These are phyloP conservation scores for Peziza echinospora DNA, from an alignment of 495 filamentous ascomycete genomes.

Conservation along the genomic window DNA sequence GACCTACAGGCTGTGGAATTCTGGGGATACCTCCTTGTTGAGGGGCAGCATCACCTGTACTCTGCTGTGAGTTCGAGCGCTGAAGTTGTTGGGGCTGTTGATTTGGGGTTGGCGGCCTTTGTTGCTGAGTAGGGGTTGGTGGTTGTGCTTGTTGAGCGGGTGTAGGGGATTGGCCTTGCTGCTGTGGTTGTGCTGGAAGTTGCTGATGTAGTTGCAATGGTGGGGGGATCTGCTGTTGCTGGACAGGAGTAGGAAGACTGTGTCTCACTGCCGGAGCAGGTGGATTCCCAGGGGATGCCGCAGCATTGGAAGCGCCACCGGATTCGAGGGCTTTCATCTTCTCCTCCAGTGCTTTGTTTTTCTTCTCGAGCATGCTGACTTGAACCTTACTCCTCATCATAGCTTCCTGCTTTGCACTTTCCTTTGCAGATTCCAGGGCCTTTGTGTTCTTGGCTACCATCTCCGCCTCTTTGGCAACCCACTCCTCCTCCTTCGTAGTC, in stretches of 20 bases:
- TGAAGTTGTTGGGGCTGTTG: background rate
- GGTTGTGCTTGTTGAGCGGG: background rate
- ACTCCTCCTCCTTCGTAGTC: slow-evolving; percentile 18
- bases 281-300: too few relatives aligned
- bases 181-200: background rate
- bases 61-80: background rate
- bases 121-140: background rate
- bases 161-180: background rate
- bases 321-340: slow-evolving; percentile 60
- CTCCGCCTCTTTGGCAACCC: slow-evolving; percentile 24
- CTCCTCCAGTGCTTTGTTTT: slow-evolving; percentile 36
- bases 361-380: slow-evolving; percentile 61
- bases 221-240: background rate
- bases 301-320: background rate
- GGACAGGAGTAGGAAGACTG: background rate
- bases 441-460: slow-evolving; percentile 20
- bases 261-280: too few relatives aligned
- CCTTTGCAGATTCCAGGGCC: slow-evolving; percentile 34
- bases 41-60: background rate
- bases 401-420: slow-evolving; percentile 34
- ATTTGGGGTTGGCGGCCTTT: background rate
- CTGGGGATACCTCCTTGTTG: background rate
- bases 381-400: slow-evolving; percentile 45
- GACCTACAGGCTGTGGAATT: background rate
- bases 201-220: background rate